Evolutionary conservation across 2,329 filamentous ascomycete species (phyloP).

Genomic region (Diaporthe batatas): DNA sequence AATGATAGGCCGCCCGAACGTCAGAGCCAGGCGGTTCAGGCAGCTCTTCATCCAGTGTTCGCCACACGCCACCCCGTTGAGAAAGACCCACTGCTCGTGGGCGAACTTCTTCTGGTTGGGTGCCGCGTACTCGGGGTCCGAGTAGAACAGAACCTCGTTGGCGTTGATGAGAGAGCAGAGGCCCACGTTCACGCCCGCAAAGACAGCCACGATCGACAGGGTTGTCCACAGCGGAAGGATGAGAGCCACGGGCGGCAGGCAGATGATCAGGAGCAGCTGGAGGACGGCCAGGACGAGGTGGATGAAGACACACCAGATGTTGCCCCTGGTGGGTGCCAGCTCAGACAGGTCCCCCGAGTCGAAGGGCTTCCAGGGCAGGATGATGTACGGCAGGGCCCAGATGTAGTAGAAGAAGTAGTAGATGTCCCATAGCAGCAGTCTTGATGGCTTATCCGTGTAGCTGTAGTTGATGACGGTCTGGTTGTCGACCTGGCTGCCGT

Average conservation of each 20-base stretch:
- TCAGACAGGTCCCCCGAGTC: conserved; percentile 72
- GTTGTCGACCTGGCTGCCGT: conserved; percentile 71
- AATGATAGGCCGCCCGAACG: conserved; percentile 77
- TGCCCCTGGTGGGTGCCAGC: conserved; percentile 69
- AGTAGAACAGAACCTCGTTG: conserved; percentile 61
- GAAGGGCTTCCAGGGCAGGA: conserved; percentile 69
- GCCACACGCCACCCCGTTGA: conserved; percentile 78
- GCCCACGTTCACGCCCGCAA: conserved; percentile 63
- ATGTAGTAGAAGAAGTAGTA: conserved; percentile 67
- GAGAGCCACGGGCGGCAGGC: conserved; percentile 62
- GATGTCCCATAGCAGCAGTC: conserved; percentile 65
- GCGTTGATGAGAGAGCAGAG: conserved; percentile 69
- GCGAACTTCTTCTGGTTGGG: conserved; percentile 59
- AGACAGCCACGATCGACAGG: conserved; percentile 54
- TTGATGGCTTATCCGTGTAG: conserved; percentile 70
- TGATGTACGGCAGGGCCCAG: conserved; percentile 71
- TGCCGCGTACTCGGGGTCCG: conserved; percentile 65
- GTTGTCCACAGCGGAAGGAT: conserved; percentile 65
- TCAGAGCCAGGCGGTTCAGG: conserved; percentile 77
- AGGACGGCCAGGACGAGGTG: conserved; percentile 70
- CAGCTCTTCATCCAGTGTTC: conserved; percentile 78
- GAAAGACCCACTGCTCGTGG: conserved; percentile 82
- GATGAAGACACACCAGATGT: conserved; percentile 68
- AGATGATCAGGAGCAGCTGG: conserved; percentile 72
- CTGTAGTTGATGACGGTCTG: conserved; percentile 70